Evolutionary conservation across 305 asterid genomes (phyloP), one percentile per base, ranked within the genome.

Genomic region (Fraxinus greggii): DNA sequence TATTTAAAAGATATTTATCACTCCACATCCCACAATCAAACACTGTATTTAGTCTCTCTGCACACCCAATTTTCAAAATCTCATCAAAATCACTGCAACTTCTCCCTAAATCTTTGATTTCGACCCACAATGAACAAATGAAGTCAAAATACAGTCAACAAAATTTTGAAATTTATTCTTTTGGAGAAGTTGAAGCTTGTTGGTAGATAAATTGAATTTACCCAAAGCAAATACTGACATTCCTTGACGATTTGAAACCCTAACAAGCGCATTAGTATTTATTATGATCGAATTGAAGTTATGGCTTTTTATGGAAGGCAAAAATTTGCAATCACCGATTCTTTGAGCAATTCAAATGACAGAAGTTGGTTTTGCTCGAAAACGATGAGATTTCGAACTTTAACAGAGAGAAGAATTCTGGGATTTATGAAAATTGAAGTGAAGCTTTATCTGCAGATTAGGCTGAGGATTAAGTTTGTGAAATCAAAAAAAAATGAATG

Each of bases 281-380:
- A 92, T 90, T 90, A 90, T 86, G 94, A 92, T 75, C 54, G 23
- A 36, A 88, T 92, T 54, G 90, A 90, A 82, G 93, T 90, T 7
- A 87, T 86, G 75, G 93, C 89, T 1, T 79, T 76, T 5, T 92
- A 88, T 84, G 85, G 80, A 26, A 91, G 91, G 1, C 84, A 83
- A 77, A 82, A 87, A 63, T 87, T 92, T 81, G 6, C 36, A 2
- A 13, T 79, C 70, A 78, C 69, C 0, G 69, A 80, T 0, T 8
- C 88, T 24, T 21, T 88, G 76, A 80, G 21, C 21, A 79, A 6
- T 79, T 88, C 54, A 78, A 32, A n/a, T 86, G 90, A 3, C 81
- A 85, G 13, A 65, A 54, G 0, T 0, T 85, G 29, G 28, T 86
- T 38, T 0, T 24, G 2, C 81, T 86, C 26, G 87, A 82, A 42